Percentiles rank a stretch among this genome's conserved stretches.
Conservation (phyloP, 2,329 filamentous ascomycete genomes). For the Colletotrichum coccodes region DNA sequence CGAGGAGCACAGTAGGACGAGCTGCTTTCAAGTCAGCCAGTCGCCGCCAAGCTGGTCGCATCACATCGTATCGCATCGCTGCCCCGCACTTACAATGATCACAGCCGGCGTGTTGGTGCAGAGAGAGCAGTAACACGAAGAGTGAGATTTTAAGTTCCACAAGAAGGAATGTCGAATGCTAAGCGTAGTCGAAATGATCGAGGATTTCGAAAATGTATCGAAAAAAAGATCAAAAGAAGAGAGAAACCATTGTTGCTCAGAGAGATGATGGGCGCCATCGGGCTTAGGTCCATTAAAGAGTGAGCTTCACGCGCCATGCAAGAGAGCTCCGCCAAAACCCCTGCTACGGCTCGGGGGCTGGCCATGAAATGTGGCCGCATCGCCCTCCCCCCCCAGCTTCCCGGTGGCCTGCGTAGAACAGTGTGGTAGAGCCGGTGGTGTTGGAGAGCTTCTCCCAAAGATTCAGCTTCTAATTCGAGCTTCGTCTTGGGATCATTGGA, state of each 20-base stretch:
- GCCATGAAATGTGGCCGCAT: slow-evolving; percentile 27
- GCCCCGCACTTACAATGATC: slow-evolving; percentile 32
- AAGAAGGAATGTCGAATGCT: background rate
- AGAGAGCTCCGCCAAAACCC: slow-evolving; percentile 27
- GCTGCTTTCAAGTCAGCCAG: slow-evolving; percentile 19
- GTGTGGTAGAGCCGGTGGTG: background rate
- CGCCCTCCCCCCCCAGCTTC: slow-evolving; percentile 22
- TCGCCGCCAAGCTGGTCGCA: slow-evolving; percentile 1
- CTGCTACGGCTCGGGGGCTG: slow-evolving; percentile 6
- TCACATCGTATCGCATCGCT: slow-evolving; percentile 10
- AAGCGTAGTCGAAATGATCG: background rate
- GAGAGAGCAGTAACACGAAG: background rate
- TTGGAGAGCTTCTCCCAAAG: slow-evolving; percentile 1
- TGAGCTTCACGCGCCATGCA: slow-evolving; percentile 26
- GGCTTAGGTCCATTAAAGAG: slow-evolving; percentile 25
- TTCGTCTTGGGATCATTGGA: background rate
- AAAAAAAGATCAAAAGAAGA: background rate
- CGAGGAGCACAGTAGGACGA: background rate
- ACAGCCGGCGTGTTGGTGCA: background rate
- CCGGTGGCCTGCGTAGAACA: slow-evolving; percentile 19
- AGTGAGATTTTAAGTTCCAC: background rate
- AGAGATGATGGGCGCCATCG: slow-evolving; percentile 10
- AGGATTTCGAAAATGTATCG: background rate
- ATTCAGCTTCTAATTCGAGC: slow-evolving; percentile 21
- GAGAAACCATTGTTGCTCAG: background rate